Base-by-base conservation (phyloP, 148 eudicot genomes). In the Fagopyrum esculentum region DNA sequence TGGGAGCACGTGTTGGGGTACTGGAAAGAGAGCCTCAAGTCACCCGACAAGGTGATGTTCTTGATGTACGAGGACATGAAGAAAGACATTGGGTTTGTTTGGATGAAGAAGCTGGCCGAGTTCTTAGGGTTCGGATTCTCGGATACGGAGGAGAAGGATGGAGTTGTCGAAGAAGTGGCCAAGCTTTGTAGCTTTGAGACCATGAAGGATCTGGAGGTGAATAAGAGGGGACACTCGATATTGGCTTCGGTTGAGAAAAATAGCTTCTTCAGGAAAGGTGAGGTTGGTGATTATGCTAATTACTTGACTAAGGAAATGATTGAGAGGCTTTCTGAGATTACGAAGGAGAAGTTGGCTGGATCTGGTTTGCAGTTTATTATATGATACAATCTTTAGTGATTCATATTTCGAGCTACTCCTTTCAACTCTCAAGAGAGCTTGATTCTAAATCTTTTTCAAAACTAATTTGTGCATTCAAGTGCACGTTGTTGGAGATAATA, bases 31-130 rank as follows among this genome's bases (percentile, higher is more conserved):
- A 88, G 90, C 49, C 43, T 72, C 16, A 80, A 73, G 50, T 26
- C 72, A 52, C 90, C 90, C 9, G n/a, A 85, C 45, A 86, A 82
- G 68, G 89, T 90, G 22, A 78, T 83, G 83, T 83, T 83, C 44
- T 69, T 83, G 30, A 83, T 76, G 77, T 83, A 83, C 49, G 86
- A 83, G 74, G 78, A 80, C 15, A 73, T 81, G 80, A 83, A 83
- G 63, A 29, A 3, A 15, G 82, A 83, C 73, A 30, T 74, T 22
- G n/a, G 12, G 30, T 30, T 63, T 29, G 10, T 68, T 57, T 76
- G 72, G 35, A 44, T 83, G 9, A 83, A 47, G 78, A 83, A 43
- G 75, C 9, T 83, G 40, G 86, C 76, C 26, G 45, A 71, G 45
- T 83, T 83, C 15, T 54, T 83, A 48, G 86, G 80, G 30, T 71